phyloP scores from a whole-genome alignment of 2,329 filamentous ascomycete species.

The Fusarium cicatricum region DNA sequence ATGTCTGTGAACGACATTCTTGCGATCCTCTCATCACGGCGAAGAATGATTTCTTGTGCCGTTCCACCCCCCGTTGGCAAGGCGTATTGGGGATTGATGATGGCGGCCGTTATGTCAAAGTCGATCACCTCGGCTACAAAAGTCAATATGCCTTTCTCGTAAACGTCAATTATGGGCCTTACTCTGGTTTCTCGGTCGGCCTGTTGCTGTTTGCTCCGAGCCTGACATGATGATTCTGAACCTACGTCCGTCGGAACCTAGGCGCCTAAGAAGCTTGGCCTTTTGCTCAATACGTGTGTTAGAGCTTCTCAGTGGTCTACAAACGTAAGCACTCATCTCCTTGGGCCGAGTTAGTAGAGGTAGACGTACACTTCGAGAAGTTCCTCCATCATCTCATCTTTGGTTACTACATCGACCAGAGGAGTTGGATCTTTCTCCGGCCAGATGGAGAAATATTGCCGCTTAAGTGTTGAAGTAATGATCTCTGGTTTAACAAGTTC shows the following conservation, averaged over 20 bases:
- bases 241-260: conserved; percentile 39
- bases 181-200: conserved; percentile 38
- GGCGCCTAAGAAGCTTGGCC: conserved; percentile 40
- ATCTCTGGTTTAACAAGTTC: conserved; percentile 42
- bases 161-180: background rate
- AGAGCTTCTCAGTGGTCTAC: conserved; percentile 32
- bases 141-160: conserved; percentile 13
- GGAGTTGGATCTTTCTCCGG: conserved; percentile 39
- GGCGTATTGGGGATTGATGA: conserved; percentile 44
- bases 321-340: conserved; percentile 1
- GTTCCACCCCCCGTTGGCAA: conserved; percentile 31
- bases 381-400: conserved; percentile 47
- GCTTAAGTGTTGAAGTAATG: conserved; percentile 18
- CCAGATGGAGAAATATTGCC: conserved; percentile 44
- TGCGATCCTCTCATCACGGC: conserved; percentile 44
- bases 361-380: conserved; percentile 41
- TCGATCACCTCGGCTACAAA: conserved; percentile 40
- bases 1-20: conserved; percentile 40
- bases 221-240: conserved; percentile 42
- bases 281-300: conserved; percentile 33
- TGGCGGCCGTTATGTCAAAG: conserved; percentile 43
- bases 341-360: too few species aligned
- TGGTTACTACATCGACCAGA: conserved; percentile 44
- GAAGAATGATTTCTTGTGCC: conserved; percentile 42
- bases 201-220: conserved; percentile 28